phyloP scores from a whole-genome alignment of 345 rosid genomes.

The Brassica napus region DNA sequence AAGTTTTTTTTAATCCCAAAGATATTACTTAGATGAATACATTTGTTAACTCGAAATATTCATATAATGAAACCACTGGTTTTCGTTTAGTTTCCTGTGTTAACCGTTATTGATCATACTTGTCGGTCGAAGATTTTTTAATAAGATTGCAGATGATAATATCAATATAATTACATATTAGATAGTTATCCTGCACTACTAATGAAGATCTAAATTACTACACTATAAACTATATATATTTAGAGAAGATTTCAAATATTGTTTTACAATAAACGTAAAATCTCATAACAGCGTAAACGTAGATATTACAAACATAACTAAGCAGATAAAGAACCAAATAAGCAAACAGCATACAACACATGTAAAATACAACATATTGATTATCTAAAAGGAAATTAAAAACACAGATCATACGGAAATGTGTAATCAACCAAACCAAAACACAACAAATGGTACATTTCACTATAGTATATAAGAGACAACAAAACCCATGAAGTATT shows the following conservation, averaged over 20 bases:
- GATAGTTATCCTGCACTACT: background rate
- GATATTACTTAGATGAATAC: background rate
- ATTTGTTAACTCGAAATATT: background rate
- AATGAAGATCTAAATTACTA: background rate
- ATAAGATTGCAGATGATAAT: background rate
- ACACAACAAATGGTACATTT: conserved; percentile 4
- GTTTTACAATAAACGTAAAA: background rate
- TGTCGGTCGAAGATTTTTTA: background rate
- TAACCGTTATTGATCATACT: background rate
- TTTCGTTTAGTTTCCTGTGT: background rate
- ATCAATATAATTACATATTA: too few relatives aligned
- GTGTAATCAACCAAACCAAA: background rate
- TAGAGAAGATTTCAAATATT: background rate
- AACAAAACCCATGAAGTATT: background rate
- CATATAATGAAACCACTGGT: background rate
- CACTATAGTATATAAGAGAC: background rate
- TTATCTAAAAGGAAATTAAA: background rate
- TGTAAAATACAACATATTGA: conserved; percentile 4
- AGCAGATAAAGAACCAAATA: background rate
- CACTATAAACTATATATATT: background rate
- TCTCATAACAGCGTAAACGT: background rate
- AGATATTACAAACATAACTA: background rate
- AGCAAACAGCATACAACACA: background rate
- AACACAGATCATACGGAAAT: background rate
- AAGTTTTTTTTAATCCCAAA: background rate